Conservation (phyloP, 495 filamentous ascomycete species). For the Aspergillus leporis region DNA sequence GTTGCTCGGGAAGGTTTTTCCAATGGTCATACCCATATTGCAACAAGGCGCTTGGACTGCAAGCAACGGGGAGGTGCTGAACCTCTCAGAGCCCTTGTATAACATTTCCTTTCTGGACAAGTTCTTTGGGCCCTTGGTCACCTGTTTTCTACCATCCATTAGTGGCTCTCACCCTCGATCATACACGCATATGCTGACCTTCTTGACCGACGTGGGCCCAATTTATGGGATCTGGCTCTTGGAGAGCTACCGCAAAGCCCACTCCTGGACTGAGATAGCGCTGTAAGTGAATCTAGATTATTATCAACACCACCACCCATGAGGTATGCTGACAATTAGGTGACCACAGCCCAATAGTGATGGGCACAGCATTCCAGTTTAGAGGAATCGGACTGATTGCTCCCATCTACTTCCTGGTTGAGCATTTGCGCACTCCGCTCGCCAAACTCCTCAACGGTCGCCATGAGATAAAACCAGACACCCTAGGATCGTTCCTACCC, state of each 20-base stretch:
- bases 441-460: neutral
- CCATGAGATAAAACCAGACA: neutral
- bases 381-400: slow-evolving; percentile 19
- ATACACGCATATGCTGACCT: slow-evolving; percentile 20
- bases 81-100: neutral
- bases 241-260: slow-evolving; percentile 20
- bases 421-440: slow-evolving; percentile 6
- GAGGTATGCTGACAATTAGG: neutral
- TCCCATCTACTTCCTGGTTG: slow-evolving; percentile 15
- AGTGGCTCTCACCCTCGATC: slow-evolving; percentile 13
- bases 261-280: slow-evolving; percentile 1
- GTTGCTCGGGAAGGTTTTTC: neutral
- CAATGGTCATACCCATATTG: neutral
- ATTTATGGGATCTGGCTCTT: slow-evolving; percentile 24
- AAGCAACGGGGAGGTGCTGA: slow-evolving; percentile 12
- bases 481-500: slow-evolving; percentile 6
- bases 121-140: slow-evolving; percentile 8
- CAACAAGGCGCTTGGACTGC: slow-evolving; percentile 7
- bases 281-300: slow-evolving; percentile 11
- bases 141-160: slow-evolving; percentile 21
- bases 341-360: slow-evolving; percentile 12
- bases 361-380: slow-evolving; percentile 16
- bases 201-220: slow-evolving; percentile 17
- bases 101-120: slow-evolving; percentile 13
- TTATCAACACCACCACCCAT: neutral